Evolutionary conservation across 768 basidiomycete species (phyloP), one percentile per base, ranked within the genome.

Genomic region (Trametes villosa): DNA sequence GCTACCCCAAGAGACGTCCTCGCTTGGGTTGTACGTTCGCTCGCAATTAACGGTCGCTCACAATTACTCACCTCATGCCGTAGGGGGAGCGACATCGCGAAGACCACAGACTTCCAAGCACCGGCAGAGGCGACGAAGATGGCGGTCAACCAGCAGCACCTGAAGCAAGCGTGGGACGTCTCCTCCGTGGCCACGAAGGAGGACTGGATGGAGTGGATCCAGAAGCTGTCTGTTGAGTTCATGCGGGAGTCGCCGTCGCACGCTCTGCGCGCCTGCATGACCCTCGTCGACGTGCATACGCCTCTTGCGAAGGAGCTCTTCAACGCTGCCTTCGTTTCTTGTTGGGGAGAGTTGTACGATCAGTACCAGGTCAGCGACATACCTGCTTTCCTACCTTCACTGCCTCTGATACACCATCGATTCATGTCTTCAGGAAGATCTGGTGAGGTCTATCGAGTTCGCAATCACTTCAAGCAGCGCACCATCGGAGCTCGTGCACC

Each of bases 171-270:
- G 0, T 99, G 97, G 96, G 96, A 97, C 66, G 84, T 86, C 2
- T 89, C 91, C 7, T 82, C 85, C 61, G 81, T 92, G 8, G 77
- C 82, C 26, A 91, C 91, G 1, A 81, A 82, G 53, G 91, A 94
- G 45, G 96, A 98, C 65, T 99, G 97, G 97, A 77, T 82, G 18
- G 94, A 95, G 38, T 99, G 97, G 97, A 89, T 97, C 80, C 94
- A 92, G 69, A 84, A 89, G 17, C 82, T 99, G 9, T 88, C 94
- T 18, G 91, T 95, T 2, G 95, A 98, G 72, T 90, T 98, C 69
- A 96, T 99, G 90, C 93, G 96, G 70, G 95, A 98, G 64, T 98
- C 96, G 0, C 96, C 97, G 0, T 97, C 95, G 2, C 95, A 96
- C 77, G 97, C 97, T n/a, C 83, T 99, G 38, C 86, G 97, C 44